Percentiles rank a stretch among this genome's conserved stretches.
These are phyloP conservation scores for Dendrothele bispora DNA, from an alignment of 768 basidiomycete species.

Conservation along the genomic window DNA sequence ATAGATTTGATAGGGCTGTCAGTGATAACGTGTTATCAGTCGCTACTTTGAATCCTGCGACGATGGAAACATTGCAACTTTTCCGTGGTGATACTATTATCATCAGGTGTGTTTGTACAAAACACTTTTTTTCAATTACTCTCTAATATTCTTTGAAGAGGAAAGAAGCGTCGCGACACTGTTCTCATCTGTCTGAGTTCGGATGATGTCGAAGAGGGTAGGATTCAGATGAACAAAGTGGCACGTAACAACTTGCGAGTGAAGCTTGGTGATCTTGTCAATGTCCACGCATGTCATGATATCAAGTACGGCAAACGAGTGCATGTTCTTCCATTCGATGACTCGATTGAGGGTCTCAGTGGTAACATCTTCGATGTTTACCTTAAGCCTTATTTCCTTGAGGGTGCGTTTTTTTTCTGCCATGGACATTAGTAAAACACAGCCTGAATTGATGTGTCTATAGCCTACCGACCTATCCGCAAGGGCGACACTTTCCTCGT, in stretches of 20 bases:
- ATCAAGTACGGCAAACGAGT: slow-evolving; percentile 99
- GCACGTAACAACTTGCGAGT: slow-evolving; percentile 99
- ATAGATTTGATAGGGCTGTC: not conserved
- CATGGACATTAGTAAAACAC: not conserved
- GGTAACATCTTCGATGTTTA: slow-evolving; percentile 99
- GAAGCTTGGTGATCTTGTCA: slow-evolving; percentile 95
- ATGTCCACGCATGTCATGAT: slow-evolving; percentile 93
- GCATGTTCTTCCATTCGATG: slow-evolving; percentile 96
- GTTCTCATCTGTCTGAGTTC: slow-evolving; percentile 95
- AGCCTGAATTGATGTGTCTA: not conserved
- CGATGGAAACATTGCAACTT: slow-evolving; percentile 91
- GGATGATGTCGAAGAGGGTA: slow-evolving; percentile 97
- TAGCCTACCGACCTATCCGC: slow-evolving; percentile 91
- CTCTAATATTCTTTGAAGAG: slow-evolving; percentile 44
- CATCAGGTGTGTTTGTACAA: slow-evolving; percentile 61
- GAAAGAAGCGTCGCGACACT: slow-evolving; percentile 97
- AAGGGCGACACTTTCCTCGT: slow-evolving; percentile 99
- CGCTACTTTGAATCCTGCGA: slow-evolving; percentile 92
- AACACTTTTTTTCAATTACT: not conserved
- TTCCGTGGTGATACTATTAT: slow-evolving; percentile 98
- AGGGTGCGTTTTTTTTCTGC: slow-evolving; percentile 50
- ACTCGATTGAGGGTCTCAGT: slow-evolving; percentile 96
- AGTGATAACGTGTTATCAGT: slow-evolving; percentile 45
- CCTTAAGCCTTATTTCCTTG: slow-evolving; percentile 98
- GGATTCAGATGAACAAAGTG: slow-evolving; percentile 98